These are phyloP conservation scores for Protomyces arabidopsidicola DNA, from an alignment of 1,139 yeast genomes.

Conservation along the genomic window DNA sequence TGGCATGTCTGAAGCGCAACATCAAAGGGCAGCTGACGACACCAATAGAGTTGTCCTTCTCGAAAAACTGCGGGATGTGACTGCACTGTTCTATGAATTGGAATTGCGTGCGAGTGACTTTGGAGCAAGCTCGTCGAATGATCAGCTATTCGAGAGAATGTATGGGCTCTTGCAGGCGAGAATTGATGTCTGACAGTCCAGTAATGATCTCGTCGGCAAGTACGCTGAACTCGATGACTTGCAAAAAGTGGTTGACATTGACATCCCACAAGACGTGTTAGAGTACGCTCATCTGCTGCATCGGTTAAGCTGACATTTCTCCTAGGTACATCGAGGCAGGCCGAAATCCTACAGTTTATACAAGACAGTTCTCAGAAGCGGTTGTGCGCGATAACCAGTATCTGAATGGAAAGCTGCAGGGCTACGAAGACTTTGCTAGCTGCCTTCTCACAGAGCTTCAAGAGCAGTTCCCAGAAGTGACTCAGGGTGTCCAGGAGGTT, in stretches of 20 bases:
- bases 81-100: background rate
- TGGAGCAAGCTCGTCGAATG: background rate
- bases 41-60: background rate
- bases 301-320: no score
- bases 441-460: slow-evolving; percentile 63
- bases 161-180: background rate
- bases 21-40: no score
- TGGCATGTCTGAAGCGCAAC: no score
- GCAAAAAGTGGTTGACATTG: background rate
- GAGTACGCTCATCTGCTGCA: slow-evolving; percentile 47
- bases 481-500: slow-evolving; percentile 38
- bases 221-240: background rate
- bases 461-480: slow-evolving; percentile 69
- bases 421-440: slow-evolving; percentile 46
- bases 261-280: slow-evolving; percentile 67
- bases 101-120: background rate
- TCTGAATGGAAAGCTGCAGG: slow-evolving; percentile 66
- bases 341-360: slow-evolving; percentile 91
- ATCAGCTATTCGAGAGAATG: background rate
- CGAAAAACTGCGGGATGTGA: background rate
- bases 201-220: background rate
- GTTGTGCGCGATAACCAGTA: slow-evolving; percentile 83
- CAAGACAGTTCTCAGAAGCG: slow-evolving; percentile 92
- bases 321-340: slow-evolving; percentile 65
- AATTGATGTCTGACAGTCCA: background rate